Percentiles rank a stretch among this genome's conserved stretches.
These are phyloP conservation scores for Fusarium foetens DNA, from an alignment of 2,329 filamentous ascomycete species.

Conservation along the genomic window DNA sequence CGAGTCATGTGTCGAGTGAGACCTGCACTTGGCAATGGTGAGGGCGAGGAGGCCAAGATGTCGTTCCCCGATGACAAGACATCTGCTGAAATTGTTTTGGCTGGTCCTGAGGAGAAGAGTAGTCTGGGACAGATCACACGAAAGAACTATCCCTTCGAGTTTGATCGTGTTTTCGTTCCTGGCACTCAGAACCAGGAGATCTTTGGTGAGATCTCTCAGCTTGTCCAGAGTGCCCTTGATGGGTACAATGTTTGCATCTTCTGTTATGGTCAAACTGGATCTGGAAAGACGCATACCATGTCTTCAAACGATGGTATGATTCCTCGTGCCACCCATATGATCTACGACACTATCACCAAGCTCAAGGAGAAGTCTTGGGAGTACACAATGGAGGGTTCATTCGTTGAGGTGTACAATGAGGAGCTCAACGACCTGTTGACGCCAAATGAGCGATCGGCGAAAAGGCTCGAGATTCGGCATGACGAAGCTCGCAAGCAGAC, in stretches of 20 bases:
- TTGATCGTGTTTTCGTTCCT: constrained; percentile 91
- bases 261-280: constrained; percentile 97
- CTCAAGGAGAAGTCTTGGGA: constrained; percentile 92
- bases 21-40: constrained; percentile 69
- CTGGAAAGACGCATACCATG: constrained; percentile 98
- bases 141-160: constrained; percentile 86
- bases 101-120: constrained; percentile 84
- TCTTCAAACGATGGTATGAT: constrained; percentile 93
- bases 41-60: constrained; percentile 77
- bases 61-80: constrained; percentile 85
- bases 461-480: constrained; percentile 89
- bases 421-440: constrained; percentile 89
- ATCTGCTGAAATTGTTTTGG: constrained; percentile 84
- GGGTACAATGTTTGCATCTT: constrained; percentile 99
- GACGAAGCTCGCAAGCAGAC: constrained; percentile 86
- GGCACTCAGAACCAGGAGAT: constrained; percentile 82
- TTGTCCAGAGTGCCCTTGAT: constrained; percentile 95
- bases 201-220: constrained; percentile 95
- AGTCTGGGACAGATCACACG: constrained; percentile 79
- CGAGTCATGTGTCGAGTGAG: constrained; percentile 97
- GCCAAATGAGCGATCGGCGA: constrained; percentile 65
- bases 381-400: constrained; percentile 94
- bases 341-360: constrained; percentile 86
- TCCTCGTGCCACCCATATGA: constrained; percentile 89
- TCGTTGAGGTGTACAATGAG: constrained; percentile 98